Evolutionary conservation across 2,329 filamentous ascomycete species (phyloP), one percentile per base, ranked within the genome.

Genomic region (Pseudocercospora macadamiae): DNA sequence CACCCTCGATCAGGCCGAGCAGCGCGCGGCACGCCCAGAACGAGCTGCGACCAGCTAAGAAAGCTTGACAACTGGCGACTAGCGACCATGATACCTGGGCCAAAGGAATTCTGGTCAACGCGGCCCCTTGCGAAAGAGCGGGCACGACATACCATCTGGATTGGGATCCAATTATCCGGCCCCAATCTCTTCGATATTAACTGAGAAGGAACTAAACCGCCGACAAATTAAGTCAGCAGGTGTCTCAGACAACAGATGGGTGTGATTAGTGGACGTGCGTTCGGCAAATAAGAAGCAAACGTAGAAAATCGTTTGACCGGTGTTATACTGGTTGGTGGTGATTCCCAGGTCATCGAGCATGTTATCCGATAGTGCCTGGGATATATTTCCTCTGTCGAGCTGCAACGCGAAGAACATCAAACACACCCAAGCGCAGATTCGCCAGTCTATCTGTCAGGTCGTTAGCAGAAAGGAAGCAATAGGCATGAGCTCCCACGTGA

Each of bases 241-340:
- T 32, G 80, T 68, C 69, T 66, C 19, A 67, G 66, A 37, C 64
- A 61, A 18, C n/a, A n/a, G n/a, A n/a, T n/a, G n/a, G n/a, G n/a
- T n/a, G n/a, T n/a, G n/a, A n/a, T n/a, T n/a, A n/a, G n/a, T n/a
- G n/a, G n/a, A n/a, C n/a, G n/a, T n/a, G n/a, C n/a, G n/a, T 54
- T 75, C 74, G 12, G 74, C 73, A 47, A 71, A 66, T 14, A 96
- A 91, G 76, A 96, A 96, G 75, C 90, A 91, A 18, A 85, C 81
- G 74, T 89, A 93, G 79, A 96, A 96, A 6, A 89, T 77, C 0
- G 75, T 77, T 51, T 77, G 63, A 6, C 61, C 61, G 54, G 59
- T 68, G 48, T 74, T 73, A 65, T 83, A 84, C 59, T 84, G 80
- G 69, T 82, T 76, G n/a, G 75, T 79, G 0, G 71, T 77, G 51